Evolutionary conservation across 768 basidiomycete genomes (phyloP).

Genomic region (Pleurotus eryngii): DNA sequence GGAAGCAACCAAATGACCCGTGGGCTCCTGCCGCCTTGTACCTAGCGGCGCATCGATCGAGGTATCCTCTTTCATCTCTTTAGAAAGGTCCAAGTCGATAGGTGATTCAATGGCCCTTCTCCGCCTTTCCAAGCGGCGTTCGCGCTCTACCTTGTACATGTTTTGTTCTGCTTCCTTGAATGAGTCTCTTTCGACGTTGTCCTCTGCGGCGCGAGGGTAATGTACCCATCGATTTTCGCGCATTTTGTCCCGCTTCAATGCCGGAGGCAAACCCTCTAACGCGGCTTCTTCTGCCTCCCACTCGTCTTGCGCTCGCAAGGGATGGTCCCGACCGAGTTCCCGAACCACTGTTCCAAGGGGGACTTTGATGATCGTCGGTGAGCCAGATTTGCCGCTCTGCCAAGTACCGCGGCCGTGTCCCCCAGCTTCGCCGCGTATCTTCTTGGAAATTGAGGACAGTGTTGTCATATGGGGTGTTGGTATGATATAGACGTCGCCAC

Average conservation of each 20-base stretch:
- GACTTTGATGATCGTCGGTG: slow-evolving; percentile 74
- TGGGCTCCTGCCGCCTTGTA: slow-evolving; percentile 42
- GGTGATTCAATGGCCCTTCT: slow-evolving; percentile 39
- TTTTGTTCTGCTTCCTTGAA: slow-evolving; percentile 72
- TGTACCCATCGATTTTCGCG: slow-evolving; percentile 74
- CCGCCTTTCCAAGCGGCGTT: slow-evolving; percentile 45
- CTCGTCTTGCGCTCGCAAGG: slow-evolving; percentile 58
- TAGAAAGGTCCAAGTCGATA: slow-evolving; percentile 61
- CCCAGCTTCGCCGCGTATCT: slow-evolving; percentile 66
- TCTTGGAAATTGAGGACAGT: slow-evolving; percentile 67
- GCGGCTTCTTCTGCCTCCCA: slow-evolving; percentile 74
- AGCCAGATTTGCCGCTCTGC: slow-evolving; percentile 76
- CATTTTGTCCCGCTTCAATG: slow-evolving; percentile 55
- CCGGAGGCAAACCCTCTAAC: slow-evolving; percentile 41
- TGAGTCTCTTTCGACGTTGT: slow-evolving; percentile 57
- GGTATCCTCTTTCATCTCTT: slow-evolving; percentile 38
- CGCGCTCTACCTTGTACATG: slow-evolving; percentile 59
- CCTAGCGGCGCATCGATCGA: slow-evolving; percentile 63
- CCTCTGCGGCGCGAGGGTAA: slow-evolving; percentile 65
- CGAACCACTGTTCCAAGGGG: slow-evolving; percentile 89
- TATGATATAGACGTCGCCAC: slow-evolving; percentile 82
- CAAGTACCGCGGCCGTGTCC: slow-evolving; percentile 79
- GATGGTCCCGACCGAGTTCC: slow-evolving; percentile 67
- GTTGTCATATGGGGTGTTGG: slow-evolving; percentile 78
- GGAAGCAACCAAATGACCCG: slow-evolving; percentile 65